Evolutionary conservation across 192 early-diverging fungal genomes (phyloP).

Genomic region (Coemansia sp.): DNA sequence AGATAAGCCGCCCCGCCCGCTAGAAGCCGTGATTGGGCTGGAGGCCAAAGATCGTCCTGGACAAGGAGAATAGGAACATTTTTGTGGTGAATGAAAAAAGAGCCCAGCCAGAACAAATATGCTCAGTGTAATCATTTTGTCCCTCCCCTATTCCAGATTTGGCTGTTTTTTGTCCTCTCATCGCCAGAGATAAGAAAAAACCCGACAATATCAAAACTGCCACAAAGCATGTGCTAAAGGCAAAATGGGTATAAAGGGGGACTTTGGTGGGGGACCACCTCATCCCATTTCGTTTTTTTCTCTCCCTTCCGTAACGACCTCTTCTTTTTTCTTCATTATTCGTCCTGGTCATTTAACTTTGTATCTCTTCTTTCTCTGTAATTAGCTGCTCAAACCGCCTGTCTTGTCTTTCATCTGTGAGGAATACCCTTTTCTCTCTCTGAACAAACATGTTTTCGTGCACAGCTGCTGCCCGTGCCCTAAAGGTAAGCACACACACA

Average conservation of each 20-base stretch:
- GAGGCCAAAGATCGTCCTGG: neutral
- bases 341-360: neutral
- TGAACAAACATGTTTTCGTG: constrained; percentile 31
- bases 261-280: neutral
- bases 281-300: constrained; percentile 3
- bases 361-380: neutral
- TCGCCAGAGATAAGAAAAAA: constrained; percentile 14
- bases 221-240: neutral
- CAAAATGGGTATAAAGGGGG: neutral
- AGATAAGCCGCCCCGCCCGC: constrained; percentile 6
- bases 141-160: neutral
- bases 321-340: constrained; percentile 6
- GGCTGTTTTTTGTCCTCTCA: neutral
- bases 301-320: constrained; percentile 5
- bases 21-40: constrained; percentile 10
- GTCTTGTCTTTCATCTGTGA: neutral
- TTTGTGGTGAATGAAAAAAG: neutral
- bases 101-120: neutral
- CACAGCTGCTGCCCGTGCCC: constrained; percentile 23
- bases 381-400: neutral
- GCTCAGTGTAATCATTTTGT: neutral
- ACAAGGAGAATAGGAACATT: neutral
- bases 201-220: neutral
- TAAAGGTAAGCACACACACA: constrained; percentile 21
- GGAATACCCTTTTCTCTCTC: neutral